Percentiles rank a stretch among this genome's conserved stretches.
Conservation (phyloP, 2,329 filamentous ascomycete genomes). For the Aspergillus luchuensis region DNA sequence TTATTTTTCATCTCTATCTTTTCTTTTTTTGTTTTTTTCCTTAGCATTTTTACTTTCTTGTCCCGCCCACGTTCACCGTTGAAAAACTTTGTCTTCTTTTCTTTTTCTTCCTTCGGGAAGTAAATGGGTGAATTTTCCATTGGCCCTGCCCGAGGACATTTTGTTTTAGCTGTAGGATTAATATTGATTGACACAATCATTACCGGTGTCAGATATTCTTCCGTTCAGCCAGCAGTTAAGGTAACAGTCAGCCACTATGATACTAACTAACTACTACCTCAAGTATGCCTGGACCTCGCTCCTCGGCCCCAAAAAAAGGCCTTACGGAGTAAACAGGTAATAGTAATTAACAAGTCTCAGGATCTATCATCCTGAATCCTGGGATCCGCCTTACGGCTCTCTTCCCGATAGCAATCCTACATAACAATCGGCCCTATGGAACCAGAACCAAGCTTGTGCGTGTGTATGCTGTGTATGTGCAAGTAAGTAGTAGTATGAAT, state of each 20-base stretch:
- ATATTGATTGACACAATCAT: neutral
- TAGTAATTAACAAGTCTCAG: too few species aligned
- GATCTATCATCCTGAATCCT: too few species aligned
- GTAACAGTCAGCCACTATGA: neutral
- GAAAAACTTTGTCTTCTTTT: conserved; percentile 3
- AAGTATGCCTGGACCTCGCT: neutral
- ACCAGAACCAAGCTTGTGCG: too few species aligned
- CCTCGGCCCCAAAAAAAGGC: neutral
- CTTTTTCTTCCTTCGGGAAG: neutral
- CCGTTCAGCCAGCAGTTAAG: neutral
- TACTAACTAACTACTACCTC: neutral
- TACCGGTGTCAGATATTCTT: neutral
- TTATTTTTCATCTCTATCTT: too few species aligned
- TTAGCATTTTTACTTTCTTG: neutral
- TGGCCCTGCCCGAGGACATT: neutral
- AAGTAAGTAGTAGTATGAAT: too few species aligned
- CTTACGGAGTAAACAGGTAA: too few species aligned
- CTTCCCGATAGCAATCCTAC: too few species aligned
- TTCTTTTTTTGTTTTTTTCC: too few species aligned
- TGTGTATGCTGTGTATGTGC: too few species aligned
- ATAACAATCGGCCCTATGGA: too few species aligned
- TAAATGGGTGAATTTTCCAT: neutral
- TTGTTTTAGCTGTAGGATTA: neutral
- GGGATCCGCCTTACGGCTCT: too few species aligned
- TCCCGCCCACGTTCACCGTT: neutral